Base-by-base conservation (phyloP, 345 rosid genomes). In the Raphanus sativus region DNA sequence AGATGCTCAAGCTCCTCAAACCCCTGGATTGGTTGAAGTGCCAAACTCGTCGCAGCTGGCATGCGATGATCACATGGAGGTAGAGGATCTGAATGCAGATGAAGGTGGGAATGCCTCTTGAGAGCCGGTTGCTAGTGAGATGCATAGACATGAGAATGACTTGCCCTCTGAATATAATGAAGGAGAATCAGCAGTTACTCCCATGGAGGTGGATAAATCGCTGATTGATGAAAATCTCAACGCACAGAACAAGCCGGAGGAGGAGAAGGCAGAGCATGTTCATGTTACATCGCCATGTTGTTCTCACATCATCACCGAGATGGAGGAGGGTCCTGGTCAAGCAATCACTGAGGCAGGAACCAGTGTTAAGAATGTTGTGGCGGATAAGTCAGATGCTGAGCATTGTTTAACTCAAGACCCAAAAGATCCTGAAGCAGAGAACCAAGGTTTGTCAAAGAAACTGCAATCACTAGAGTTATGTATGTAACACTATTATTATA, bases 1-100 rank as follows among this genome's bases (percentile, higher is more conserved):
- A 77, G 87, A 86, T 82, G 95, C 96, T 12, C 90, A 93, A 81
- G 99, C 97, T 80, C 96, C 96, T 64, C 83, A 88, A 66, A 93
- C 99, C 70, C 98, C 99, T 77, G 95, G 93, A 69, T 81, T 93
- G 77, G 85, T 86, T 71, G 88, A 89, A 82, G 96, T 85, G 83
- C 87, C 91, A 77, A 87, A 91, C 75, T 69, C 82, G 76, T 85
- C 89, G 77, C 87, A 84, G 62, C 84, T 86, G 75, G 87, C 82
- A 52, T 81, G 85, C 58, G 93, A 86, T 82, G 96, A 89, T 82
- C 93, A 86, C 67, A 32, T 85, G 81, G 96, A 89, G 69, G 77
- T 81, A 71, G 98, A 87, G 75, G 86, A 84, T 81, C 83, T 66
- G 62, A 83, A 74, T 84, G 59, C 71, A 34, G 86, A 85, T 74